phyloP scores from a whole-genome alignment of 2,329 filamentous ascomycete species.

The Penicillium sp. region DNA sequence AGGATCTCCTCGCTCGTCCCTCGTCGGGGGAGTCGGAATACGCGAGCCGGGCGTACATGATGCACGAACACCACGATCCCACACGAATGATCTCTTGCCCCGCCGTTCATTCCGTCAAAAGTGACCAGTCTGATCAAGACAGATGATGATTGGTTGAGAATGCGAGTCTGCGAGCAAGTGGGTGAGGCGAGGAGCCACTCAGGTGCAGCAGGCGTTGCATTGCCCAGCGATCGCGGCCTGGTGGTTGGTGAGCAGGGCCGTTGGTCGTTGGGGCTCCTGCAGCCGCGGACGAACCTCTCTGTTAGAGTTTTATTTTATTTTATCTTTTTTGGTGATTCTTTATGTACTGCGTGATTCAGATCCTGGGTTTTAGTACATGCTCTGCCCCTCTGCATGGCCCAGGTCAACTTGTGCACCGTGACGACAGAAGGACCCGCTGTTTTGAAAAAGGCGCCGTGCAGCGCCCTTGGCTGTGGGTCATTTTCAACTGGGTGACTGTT shows the following conservation, averaged over 20 bases:
- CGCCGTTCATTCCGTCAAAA: slow-evolving; percentile 29
- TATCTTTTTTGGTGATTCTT: no score
- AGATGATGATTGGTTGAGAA: slow-evolving; percentile 14
- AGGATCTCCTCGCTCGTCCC: no score
- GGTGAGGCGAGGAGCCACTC: slow-evolving; percentile 12
- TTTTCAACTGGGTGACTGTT: slow-evolving; percentile 1
- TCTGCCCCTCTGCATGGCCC: neutral
- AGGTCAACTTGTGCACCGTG: neutral
- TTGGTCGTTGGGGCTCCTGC: slow-evolving; percentile 19
- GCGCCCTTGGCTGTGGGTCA: slow-evolving; percentile 9
- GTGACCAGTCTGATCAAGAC: slow-evolving; percentile 22
- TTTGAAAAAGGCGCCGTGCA: slow-evolving; percentile 19
- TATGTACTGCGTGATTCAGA: no score
- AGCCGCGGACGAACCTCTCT: slow-evolving; percentile 25
- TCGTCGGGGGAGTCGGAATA: slow-evolving; percentile 6
- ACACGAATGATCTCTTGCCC: slow-evolving; percentile 15
- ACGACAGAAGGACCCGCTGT: slow-evolving; percentile 1
- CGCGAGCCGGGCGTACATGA: slow-evolving; percentile 3
- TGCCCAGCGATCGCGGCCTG: slow-evolving; percentile 12
- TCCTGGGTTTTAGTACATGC: neutral
- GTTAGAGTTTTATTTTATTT: slow-evolving; percentile 12
- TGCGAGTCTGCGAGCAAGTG: slow-evolving; percentile 6
- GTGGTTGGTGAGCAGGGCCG: slow-evolving; percentile 20
- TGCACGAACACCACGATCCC: slow-evolving; percentile 15
- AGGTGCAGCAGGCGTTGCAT: slow-evolving; percentile 10